phyloP scores from a whole-genome alignment of 2,329 filamentous ascomycete species.

The Apiospora arundinis region DNA sequence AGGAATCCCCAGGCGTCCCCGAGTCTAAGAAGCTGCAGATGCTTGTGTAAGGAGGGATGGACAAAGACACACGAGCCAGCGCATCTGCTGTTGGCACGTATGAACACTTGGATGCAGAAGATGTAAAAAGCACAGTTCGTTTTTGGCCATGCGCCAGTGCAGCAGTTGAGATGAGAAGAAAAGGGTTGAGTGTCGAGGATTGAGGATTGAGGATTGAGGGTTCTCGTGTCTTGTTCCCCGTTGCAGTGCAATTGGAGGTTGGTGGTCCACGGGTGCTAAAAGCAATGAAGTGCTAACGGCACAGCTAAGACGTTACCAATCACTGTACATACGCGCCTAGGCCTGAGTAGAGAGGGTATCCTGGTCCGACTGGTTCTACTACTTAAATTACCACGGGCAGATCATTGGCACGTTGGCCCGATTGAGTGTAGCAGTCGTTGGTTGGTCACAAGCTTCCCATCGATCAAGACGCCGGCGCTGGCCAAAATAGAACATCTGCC shows the following conservation, averaged over 20 bases:
- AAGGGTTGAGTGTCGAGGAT: not conserved
- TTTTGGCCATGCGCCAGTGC: not conserved
- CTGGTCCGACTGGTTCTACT: not conserved
- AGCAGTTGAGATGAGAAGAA: not conserved
- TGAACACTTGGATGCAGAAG: not conserved
- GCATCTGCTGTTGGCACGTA: constrained; percentile 1
- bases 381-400: constrained; percentile 1
- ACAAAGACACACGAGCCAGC: not conserved
- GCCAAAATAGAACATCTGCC: not conserved
- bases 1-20: not conserved
- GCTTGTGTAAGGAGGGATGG: not conserved
- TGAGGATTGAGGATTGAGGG: not conserved
- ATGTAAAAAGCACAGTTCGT: not conserved
- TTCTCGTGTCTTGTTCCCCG: not conserved
- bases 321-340: not conserved
- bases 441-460: not conserved
- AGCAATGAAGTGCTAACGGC: constrained; percentile 2
- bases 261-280: not conserved
- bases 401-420: not conserved
- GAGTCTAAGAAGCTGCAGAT: not conserved
- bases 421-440: constrained; percentile 6
- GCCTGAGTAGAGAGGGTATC: not conserved
- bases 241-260: constrained; percentile 10
- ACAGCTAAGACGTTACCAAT: not conserved
- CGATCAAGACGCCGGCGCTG: not conserved